Percentiles rank a stretch among this genome's conserved stretches.
Evolutionary conservation across 768 basidiomycete genomes (phyloP).

Genomic region (Dacryopinax primogenitus): DNA sequence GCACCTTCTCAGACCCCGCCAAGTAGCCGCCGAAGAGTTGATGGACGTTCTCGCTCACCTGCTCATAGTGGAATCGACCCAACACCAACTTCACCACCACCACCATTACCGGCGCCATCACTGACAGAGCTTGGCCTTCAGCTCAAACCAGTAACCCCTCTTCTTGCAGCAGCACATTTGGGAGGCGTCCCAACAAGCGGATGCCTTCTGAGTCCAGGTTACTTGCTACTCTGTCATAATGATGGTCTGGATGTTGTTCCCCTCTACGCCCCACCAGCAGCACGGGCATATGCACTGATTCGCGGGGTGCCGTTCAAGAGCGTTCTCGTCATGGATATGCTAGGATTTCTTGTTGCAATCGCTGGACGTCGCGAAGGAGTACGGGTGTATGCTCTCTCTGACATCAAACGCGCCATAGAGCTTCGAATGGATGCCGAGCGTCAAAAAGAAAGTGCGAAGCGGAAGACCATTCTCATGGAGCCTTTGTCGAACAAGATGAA

Average conservation of each 20-base stretch:
- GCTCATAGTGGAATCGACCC: slow-evolving; percentile 21
- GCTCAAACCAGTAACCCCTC: slow-evolving; percentile 52
- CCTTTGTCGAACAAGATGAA: slow-evolving; percentile 11
- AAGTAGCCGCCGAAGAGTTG: slow-evolving; percentile 28
- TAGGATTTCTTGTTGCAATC: slow-evolving; percentile 80
- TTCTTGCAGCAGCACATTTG: slow-evolving; percentile 61
- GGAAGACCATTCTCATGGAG: slow-evolving; percentile 15
- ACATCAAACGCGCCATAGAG: slow-evolving; percentile 72
- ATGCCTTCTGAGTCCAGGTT: slow-evolving; percentile 68
- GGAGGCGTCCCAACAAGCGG: slow-evolving; percentile 63
- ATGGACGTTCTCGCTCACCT: slow-evolving; percentile 41
- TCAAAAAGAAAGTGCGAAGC: slow-evolving; percentile 51
- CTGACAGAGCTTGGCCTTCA: slow-evolving; percentile 64
- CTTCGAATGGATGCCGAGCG: slow-evolving; percentile 76
- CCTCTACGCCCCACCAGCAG: slow-evolving; percentile 55
- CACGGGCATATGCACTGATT: slow-evolving; percentile 68
- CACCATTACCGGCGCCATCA: slow-evolving; percentile 54
- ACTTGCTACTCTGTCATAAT: slow-evolving; percentile 68
- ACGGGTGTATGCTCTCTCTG: slow-evolving; percentile 76
- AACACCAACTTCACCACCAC: slow-evolving; percentile 51
- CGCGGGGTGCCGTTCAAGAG: slow-evolving; percentile 71
- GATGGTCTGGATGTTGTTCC: slow-evolving; percentile 83
- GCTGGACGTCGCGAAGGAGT: slow-evolving; percentile 78
- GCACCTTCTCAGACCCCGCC: slow-evolving; percentile 22
- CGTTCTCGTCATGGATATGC: slow-evolving; percentile 86